Conservation (phyloP, 768 basidiomycete genomes). For the Suillus decipiens region DNA sequence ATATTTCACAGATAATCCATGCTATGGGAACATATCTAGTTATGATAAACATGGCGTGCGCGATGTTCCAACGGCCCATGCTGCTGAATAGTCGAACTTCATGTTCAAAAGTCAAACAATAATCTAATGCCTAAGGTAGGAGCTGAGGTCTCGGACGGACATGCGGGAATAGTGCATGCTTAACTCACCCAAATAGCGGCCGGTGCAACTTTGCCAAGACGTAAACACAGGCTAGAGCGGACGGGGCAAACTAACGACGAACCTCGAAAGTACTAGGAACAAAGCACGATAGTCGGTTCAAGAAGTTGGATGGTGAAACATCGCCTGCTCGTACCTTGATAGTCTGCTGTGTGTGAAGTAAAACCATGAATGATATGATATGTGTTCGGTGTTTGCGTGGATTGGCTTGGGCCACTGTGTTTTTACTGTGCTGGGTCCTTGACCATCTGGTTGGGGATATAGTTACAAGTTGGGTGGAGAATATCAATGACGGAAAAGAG, state of each 20-base stretch:
- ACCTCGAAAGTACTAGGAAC: constrained; percentile 16
- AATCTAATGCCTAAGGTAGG: constrained; percentile 10
- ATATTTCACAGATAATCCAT: constrained; percentile 9
- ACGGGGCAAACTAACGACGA: background rate
- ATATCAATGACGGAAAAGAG: background rate
- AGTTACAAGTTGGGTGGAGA: background rate
- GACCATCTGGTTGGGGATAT: background rate
- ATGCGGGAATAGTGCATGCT: background rate
- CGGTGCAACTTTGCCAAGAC: constrained; percentile 10
- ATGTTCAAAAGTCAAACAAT: constrained; percentile 15
- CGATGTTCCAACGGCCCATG: constrained; percentile 5
- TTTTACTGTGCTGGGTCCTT: background rate
- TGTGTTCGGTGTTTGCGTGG: background rate
- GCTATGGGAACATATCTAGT: constrained; percentile 15
- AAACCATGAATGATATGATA: constrained; percentile 11
- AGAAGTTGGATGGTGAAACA: background rate
- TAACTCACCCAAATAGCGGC: constrained; percentile 14
- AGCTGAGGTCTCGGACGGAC: too few relatives aligned
- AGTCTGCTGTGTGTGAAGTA: constrained; percentile 13
- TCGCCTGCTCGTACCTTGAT: constrained; percentile 11
- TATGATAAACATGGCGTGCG: constrained; percentile 13
- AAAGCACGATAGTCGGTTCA: background rate
- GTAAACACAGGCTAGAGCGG: too few relatives aligned
- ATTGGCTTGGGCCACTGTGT: background rate
- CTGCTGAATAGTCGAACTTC: constrained; percentile 14